Percentiles rank a stretch among this genome's conserved stretches.
phyloP scores from a whole-genome alignment of 495 filamentous ascomycete genomes.

The Beverwykella pulmonaria region DNA sequence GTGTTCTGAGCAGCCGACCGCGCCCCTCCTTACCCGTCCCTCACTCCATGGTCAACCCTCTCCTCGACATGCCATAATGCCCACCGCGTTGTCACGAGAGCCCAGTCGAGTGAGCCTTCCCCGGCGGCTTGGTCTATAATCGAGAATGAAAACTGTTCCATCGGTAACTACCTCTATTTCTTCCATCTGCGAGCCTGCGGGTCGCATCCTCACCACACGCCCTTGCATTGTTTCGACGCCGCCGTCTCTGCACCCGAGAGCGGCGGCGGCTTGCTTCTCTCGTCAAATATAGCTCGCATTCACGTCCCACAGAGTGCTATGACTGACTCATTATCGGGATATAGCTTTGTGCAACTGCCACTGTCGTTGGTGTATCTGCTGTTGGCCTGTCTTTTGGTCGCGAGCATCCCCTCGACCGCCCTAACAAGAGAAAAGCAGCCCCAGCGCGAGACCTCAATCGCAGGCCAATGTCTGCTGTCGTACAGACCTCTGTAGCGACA shows the following conservation, averaged over 20 bases:
- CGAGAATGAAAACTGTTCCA: constrained; percentile 44
- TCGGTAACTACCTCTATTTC: constrained; percentile 33
- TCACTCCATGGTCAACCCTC: constrained; percentile 20
- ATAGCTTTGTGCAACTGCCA: constrained; percentile 72
- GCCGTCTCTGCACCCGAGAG: constrained; percentile 20
- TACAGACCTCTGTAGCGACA: constrained; percentile 19
- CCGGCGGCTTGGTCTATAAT: constrained; percentile 30
- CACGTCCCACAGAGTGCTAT: constrained; percentile 20
- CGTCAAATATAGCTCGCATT: constrained; percentile 21
- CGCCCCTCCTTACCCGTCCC: constrained; percentile 2
- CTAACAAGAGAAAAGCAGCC: constrained; percentile 38
- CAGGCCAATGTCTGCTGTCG: constrained; percentile 29
- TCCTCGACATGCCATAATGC: constrained; percentile 37
- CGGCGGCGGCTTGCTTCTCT: constrained; percentile 20
- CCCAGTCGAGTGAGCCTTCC: constrained; percentile 34
- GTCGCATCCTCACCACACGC: constrained; percentile 1
- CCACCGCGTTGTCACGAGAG: constrained; percentile 34
- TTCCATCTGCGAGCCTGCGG: not conserved
- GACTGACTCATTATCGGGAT: constrained; percentile 36
- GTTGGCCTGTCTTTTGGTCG: constrained; percentile 67
- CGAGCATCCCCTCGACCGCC: constrained; percentile 42
- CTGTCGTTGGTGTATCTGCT: constrained; percentile 68
- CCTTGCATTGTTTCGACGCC: constrained; percentile 29
- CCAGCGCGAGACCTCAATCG: constrained; percentile 29
- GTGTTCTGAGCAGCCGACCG: not conserved